Base-by-base conservation (phyloP, 73 alveolate species). In the Paraurostyla sp. region DNA sequence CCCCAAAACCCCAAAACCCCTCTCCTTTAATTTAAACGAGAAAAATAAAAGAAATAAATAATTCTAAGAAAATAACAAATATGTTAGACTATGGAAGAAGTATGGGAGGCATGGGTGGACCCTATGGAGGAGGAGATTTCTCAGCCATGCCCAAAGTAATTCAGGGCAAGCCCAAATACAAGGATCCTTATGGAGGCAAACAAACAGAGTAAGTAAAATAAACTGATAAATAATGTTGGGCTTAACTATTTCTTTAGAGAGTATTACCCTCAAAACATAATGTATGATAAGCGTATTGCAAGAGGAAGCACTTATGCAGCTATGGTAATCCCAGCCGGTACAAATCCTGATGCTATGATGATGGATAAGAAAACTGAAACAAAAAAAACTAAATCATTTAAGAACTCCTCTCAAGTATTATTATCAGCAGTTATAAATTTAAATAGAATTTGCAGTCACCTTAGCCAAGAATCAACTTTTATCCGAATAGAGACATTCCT, bases 231-330 rank as follows among this genome's bases (percentile, higher is more conserved):
- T 62, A 62, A 15, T 13, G 23, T 4, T 52, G 69, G 7, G 56
- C 80, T 32, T 13, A 62, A 13, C 7, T 52, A 29, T n/a, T 7
- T 32, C 11, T 78, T 51, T 78, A 78, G 89, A 52, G 95, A 90
- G 58, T 78, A 78, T 54, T 78, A 51, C 59, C 89, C 94, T 16
- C 42, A 52, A 83, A 97, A 96, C 91, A 95, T 97, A 16, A 92
- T 97, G 94, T 94, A 87, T 80, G 99, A 97, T 65, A 94, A 93
- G 68, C 95, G 99, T 62, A 97, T 97, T 32, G 97, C 96, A 62
- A 91, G 99, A 69, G 99, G 99, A 27, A 96, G 95, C 62, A 97
- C 99, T 20, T 97, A 97, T 88, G 99, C 99, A 15, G 97, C 97
- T 29, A 89, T 94, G 90, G 96, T 94, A 62, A 96, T 95, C 22